Percentiles rank a stretch among this genome's conserved stretches.
These are phyloP conservation scores for Globisporangium solare DNA, from an alignment of 352 stramenopile genomes.

Conservation along the genomic window DNA sequence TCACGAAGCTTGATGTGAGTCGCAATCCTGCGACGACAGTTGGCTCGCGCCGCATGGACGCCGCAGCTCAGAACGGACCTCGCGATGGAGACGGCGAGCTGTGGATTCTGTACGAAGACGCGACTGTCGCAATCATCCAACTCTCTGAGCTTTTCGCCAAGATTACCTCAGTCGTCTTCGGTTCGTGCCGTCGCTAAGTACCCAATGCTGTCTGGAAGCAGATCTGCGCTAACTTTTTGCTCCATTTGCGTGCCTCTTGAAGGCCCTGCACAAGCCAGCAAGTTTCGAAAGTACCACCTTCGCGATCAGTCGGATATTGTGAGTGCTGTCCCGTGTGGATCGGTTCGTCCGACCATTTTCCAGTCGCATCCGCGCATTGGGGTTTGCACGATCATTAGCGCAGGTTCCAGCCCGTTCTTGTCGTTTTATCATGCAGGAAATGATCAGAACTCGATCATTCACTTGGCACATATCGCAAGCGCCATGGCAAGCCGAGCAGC, in stretches of 20 bases:
- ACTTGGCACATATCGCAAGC: constrained; percentile 80
- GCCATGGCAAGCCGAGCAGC: constrained; percentile 72
- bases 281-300: constrained; percentile 78
- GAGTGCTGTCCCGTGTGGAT: constrained; percentile 54
- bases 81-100: constrained; percentile 44
- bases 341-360: constrained; percentile 71
- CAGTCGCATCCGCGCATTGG: constrained; percentile 74
- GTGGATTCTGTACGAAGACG: constrained; percentile 75
- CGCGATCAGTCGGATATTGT: constrained; percentile 66
- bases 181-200: constrained; percentile 13
- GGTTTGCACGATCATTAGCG: constrained; percentile 67
- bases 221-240: neutral
- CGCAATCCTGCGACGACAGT: constrained; percentile 27
- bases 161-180: constrained; percentile 50
- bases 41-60: constrained; percentile 23
- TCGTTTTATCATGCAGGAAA: constrained; percentile 82
- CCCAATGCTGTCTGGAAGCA: neutral
- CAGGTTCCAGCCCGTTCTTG: constrained; percentile 61
- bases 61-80: constrained; percentile 16
- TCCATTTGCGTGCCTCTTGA: neutral
- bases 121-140: constrained; percentile 75
- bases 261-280: constrained; percentile 63
- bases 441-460: constrained; percentile 85
- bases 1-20: constrained; percentile 54
- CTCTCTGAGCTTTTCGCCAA: constrained; percentile 52